These are phyloP conservation scores for Powellomyces hirtus DNA, from an alignment of 192 early-diverging fungal species.

Conservation along the genomic window DNA sequence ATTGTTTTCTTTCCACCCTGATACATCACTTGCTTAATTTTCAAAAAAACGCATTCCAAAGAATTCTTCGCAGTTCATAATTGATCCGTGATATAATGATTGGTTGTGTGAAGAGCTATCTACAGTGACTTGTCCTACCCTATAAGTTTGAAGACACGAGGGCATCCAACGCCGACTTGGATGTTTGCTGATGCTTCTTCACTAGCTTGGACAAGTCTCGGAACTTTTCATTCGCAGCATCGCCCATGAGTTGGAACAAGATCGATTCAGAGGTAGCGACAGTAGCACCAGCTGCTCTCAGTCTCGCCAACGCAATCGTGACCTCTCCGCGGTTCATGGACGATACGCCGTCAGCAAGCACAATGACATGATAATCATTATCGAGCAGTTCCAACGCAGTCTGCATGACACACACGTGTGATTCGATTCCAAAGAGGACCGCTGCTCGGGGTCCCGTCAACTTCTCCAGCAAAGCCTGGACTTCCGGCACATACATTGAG, in stretches of 20 bases:
- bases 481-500: slow-evolving; percentile 76
- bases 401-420: slow-evolving; percentile 94
- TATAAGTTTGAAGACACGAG: slow-evolving; percentile 23
- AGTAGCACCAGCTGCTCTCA: slow-evolving; percentile 35
- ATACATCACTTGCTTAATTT: too few species aligned
- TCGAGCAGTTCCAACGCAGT: slow-evolving; percentile 88
- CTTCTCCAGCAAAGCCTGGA: slow-evolving; percentile 51
- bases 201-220: slow-evolving; percentile 74
- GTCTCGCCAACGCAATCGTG: slow-evolving; percentile 65
- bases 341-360: slow-evolving; percentile 92
- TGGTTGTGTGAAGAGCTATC: not conserved
- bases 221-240: slow-evolving; percentile 79
- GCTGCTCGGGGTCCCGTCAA: slow-evolving; percentile 47
- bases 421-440: slow-evolving; percentile 90
- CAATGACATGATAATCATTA: slow-evolving; percentile 73
- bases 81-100: too few species aligned
- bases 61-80: too few species aligned
- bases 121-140: not conserved
- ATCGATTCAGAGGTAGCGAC: slow-evolving; percentile 49
- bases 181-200: slow-evolving; percentile 76
- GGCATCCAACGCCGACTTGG: slow-evolving; percentile 36
- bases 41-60: too few species aligned
- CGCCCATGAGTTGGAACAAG: slow-evolving; percentile 55
- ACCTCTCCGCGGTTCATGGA: slow-evolving; percentile 82
- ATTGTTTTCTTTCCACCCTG: too few species aligned